These are phyloP conservation scores for Ganoderma boninense DNA, from an alignment of 1,284 basidiomycete species.

Conservation along the genomic window DNA sequence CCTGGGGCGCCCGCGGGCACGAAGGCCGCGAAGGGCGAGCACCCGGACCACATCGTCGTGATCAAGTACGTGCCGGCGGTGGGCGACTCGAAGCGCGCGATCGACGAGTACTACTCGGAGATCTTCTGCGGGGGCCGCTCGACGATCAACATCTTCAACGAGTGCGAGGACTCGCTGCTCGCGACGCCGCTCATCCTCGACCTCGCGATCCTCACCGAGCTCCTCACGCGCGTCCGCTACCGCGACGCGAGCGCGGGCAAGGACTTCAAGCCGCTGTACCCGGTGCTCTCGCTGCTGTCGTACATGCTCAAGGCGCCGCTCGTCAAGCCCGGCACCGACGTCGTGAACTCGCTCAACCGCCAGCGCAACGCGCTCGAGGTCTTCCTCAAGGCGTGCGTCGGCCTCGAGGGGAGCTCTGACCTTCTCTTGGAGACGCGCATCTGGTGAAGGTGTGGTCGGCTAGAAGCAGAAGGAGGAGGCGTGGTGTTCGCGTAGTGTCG, in stretches of 20 bases:
- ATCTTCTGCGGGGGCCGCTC: constrained; percentile 85
- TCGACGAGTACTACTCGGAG: constrained; percentile 99
- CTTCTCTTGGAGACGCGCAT: constrained; percentile 87
- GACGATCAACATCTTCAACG: constrained; percentile 94
- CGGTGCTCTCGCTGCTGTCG: constrained; percentile 87
- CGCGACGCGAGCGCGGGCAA: constrained; percentile 59
- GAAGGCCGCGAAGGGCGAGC: constrained; percentile 84
- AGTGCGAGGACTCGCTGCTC: constrained; percentile 97
- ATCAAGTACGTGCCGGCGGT: constrained; percentile 96
- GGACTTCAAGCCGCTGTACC: constrained; percentile 84
- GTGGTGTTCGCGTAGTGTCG: not conserved
- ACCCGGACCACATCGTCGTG: constrained; percentile 97
- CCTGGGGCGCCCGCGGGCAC: constrained; percentile 64
- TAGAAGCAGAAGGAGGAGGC: constrained; percentile 4
- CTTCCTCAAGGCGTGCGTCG: constrained; percentile 93
- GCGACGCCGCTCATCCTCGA: constrained; percentile 97
- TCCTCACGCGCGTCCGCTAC: constrained; percentile 94
- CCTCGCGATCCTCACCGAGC: constrained; percentile 92
- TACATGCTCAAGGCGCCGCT: constrained; percentile 99
- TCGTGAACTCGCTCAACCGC: constrained; percentile 95
- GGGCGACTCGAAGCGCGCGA: constrained; percentile 96
- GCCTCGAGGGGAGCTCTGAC: constrained; percentile 84
- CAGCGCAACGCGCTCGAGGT: constrained; percentile 95
- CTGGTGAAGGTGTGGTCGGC: constrained; percentile 63
- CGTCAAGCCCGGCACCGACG: constrained; percentile 95